Percentiles rank a stretch among this genome's conserved stretches.
These are phyloP conservation scores for Coleophoma crateriformis DNA, from an alignment of 2,329 filamentous ascomycete genomes.

Conservation along the genomic window DNA sequence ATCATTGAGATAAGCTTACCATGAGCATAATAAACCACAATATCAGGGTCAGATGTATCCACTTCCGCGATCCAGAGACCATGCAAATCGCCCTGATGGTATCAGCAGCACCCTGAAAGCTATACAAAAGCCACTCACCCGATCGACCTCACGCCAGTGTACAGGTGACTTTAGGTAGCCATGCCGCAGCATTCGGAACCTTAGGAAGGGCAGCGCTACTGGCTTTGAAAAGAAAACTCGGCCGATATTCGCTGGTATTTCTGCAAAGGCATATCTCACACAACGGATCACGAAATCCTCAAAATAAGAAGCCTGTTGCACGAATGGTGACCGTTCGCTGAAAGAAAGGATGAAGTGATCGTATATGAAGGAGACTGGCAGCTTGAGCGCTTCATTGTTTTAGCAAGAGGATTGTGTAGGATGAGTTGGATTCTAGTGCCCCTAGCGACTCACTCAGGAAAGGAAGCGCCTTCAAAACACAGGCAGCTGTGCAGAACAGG, in stretches of 20 bases:
- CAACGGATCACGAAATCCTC: slow-evolving; percentile 74
- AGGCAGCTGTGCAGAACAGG: slow-evolving; percentile 49
- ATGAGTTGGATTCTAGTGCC: too few relatives aligned
- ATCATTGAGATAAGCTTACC: slow-evolving; percentile 39
- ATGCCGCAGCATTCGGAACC: slow-evolving; percentile 70
- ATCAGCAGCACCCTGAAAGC: too few relatives aligned
- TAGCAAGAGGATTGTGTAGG: too few relatives aligned
- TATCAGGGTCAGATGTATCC: slow-evolving; percentile 56
- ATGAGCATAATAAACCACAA: slow-evolving; percentile 79
- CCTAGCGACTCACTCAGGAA: slow-evolving; percentile 53
- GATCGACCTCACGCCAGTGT: slow-evolving; percentile 54
- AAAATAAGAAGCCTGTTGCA: slow-evolving; percentile 65
- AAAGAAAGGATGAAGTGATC: slow-evolving; percentile 48
- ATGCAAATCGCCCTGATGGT: slow-evolving; percentile 38
- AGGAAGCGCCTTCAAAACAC: slow-evolving; percentile 57
- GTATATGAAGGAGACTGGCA: slow-evolving; percentile 53
- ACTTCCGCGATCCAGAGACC: slow-evolving; percentile 68
- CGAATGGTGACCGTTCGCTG: slow-evolving; percentile 51
- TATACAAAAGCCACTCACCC: slow-evolving; percentile 30
- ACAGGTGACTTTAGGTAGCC: slow-evolving; percentile 58
- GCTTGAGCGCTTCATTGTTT: slow-evolving; percentile 40
- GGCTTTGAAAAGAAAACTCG: slow-evolving; percentile 73
- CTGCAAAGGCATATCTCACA: slow-evolving; percentile 71
- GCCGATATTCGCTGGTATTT: slow-evolving; percentile 62
- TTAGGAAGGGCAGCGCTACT: slow-evolving; percentile 68